These are phyloP conservation scores for Carex scoparia DNA, from an alignment of 176 grass and related monocot species.

Conservation along the genomic window DNA sequence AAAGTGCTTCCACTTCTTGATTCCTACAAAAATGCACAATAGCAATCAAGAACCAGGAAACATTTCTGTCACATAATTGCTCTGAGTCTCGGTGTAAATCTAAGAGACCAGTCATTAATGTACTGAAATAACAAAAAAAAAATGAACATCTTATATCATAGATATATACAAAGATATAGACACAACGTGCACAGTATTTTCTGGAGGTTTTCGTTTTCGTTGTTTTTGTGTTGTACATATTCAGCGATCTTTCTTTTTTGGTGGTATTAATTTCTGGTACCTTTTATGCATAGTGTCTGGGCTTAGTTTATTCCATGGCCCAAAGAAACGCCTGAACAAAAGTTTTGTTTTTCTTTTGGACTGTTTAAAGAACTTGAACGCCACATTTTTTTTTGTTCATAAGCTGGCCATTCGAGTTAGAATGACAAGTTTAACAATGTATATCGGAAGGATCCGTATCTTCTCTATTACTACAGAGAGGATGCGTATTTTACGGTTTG, in stretches of 20 bases:
- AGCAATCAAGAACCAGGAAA: background rate
- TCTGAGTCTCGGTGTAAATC: background rate
- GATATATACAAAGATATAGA: constrained; percentile 6
- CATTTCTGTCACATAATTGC: background rate
- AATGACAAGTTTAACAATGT: background rate
- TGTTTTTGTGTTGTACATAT: background rate
- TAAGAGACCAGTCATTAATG: background rate
- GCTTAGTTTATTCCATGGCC: background rate
- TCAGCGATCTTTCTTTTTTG: background rate
- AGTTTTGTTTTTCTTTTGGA: background rate
- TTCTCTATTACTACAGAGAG: too few relatives aligned
- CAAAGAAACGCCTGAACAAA: background rate
- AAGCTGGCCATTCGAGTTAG: background rate
- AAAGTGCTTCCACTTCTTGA: constrained; percentile 63
- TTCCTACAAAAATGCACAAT: background rate
- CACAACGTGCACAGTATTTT: constrained; percentile 3
- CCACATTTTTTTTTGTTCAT: background rate
- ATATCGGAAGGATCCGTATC: too few relatives aligned
- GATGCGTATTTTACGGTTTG: too few relatives aligned
- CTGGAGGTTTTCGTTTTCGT: background rate
- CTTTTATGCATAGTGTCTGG: constrained; percentile 1
- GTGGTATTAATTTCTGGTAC: background rate
- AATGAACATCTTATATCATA: background rate
- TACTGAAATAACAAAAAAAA: constrained; percentile 13
- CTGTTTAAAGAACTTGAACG: background rate